Percentiles rank a stretch among this genome's conserved stretches.
Conservation (phyloP, 192 early-diverging fungal genomes). For the Phycomyces nitens region DNA sequence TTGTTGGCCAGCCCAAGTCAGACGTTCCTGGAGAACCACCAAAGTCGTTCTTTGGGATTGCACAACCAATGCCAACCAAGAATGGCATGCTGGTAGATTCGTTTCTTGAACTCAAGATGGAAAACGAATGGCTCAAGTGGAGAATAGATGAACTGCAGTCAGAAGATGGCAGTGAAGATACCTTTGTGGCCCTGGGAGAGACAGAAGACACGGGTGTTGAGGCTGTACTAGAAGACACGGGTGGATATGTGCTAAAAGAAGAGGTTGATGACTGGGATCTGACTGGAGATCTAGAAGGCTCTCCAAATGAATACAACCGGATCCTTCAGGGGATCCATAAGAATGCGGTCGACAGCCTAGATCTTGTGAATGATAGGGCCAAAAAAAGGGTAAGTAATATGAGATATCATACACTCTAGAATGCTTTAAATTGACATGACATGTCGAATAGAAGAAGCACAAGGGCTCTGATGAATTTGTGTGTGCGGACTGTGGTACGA, state of each 20-base stretch:
- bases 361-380: slow-evolving; percentile 9
- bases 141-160: slow-evolving; percentile 29
- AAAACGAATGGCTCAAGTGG: slow-evolving; percentile 38
- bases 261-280: too few relatives aligned
- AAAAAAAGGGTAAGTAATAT: slow-evolving; percentile 5
- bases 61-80: slow-evolving; percentile 40
- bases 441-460: slow-evolving; percentile 35
- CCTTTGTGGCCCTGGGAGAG: neutral
- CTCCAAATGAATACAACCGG: too few relatives aligned
- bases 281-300: too few relatives aligned
- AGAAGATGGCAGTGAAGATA: slow-evolving; percentile 17
- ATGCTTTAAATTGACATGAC: too few relatives aligned
- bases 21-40: slow-evolving; percentile 19
- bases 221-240: too few relatives aligned
- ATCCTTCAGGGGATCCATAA: too few relatives aligned
- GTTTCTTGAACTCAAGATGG: slow-evolving; percentile 44
- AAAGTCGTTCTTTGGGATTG: slow-evolving; percentile 43
- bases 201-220: neutral
- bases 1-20: slow-evolving; percentile 39
- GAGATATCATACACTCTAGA: too few relatives aligned
- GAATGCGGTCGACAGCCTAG: neutral
- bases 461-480: slow-evolving; percentile 43
- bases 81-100: slow-evolving; percentile 39
- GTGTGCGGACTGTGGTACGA: slow-evolving; percentile 48
- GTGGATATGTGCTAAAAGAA: too few relatives aligned